Evolutionary conservation across 2,329 filamentous ascomycete species (phyloP).

Genomic region (Setomelanomma holmii): DNA sequence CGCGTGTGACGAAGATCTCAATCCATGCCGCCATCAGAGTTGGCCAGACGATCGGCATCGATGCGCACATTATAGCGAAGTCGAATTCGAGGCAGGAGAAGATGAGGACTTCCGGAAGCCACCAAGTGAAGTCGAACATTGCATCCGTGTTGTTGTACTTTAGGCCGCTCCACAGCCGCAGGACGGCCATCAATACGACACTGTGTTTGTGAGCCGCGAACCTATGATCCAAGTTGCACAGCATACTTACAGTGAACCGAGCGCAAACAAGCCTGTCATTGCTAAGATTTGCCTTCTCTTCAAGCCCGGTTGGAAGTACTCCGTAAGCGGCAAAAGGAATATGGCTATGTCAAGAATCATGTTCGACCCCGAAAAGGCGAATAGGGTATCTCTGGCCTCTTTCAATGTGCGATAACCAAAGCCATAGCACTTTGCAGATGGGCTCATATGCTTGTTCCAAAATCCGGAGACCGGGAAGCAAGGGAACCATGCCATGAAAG

Average conservation of each 20-base stretch:
- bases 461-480: conserved; percentile 34
- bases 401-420: conserved; percentile 22
- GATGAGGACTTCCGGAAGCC: conserved; percentile 37
- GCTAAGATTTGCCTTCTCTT: conserved; percentile 33
- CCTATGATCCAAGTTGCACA: no score
- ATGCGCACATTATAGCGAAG: conserved; percentile 46
- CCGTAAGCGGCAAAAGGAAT: conserved; percentile 34
- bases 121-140: conserved; percentile 42
- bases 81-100: conserved; percentile 44
- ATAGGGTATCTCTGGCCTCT: conserved; percentile 24
- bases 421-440: conserved; percentile 34
- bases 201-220: conserved; percentile 20
- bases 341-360: conserved; percentile 41
- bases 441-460: conserved; percentile 18
- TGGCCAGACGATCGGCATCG: conserved; percentile 49
- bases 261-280: conserved; percentile 32
- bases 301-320: conserved; percentile 31
- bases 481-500: conserved; percentile 40
- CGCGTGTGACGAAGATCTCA: conserved; percentile 44
- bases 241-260: conserved; percentile 33
- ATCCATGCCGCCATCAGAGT: conserved; percentile 33
- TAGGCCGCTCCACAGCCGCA: conserved; percentile 37
- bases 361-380: conserved; percentile 35
- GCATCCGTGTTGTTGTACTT: conserved; percentile 17
- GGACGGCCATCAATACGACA: conserved; percentile 37